phyloP scores from a whole-genome alignment of 257 asterid species.

The Nicotiana obtusifolia region DNA sequence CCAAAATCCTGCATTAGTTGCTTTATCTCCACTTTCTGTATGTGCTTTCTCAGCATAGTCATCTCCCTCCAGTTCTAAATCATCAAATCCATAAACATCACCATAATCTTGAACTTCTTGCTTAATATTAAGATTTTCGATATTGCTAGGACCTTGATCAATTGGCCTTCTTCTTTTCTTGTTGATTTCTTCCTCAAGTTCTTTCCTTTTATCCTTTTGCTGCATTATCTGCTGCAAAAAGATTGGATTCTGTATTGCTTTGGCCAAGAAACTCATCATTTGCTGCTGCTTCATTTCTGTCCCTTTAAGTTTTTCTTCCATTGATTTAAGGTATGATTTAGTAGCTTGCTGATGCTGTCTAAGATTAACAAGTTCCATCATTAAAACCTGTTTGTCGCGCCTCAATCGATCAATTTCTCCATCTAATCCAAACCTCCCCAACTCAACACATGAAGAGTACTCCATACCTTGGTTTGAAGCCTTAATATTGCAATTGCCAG shows the following conservation, averaged over 20 bases:
- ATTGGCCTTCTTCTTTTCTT: constrained; percentile 30
- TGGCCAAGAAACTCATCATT: constrained; percentile 36
- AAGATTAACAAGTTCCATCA: constrained; percentile 32
- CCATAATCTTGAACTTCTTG: constrained; percentile 13
- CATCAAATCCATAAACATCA: constrained; percentile 13
- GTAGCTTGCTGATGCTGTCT: constrained; percentile 37
- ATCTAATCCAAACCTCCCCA: constrained; percentile 29
- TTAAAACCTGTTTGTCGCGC: constrained; percentile 35
- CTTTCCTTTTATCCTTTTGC: constrained; percentile 28
- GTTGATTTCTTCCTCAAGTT: constrained; percentile 23
- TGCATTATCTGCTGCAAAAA: constrained; percentile 25
- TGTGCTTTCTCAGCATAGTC: not conserved
- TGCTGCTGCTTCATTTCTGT: constrained; percentile 39
- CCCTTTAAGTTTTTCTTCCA: constrained; percentile 29
- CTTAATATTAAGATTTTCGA: constrained; percentile 10
- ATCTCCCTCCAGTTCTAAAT: constrained; percentile 24
- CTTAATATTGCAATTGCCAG: not conserved
- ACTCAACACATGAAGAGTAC: constrained; percentile 25
- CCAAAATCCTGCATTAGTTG: constrained; percentile 34
- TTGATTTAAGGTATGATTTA: constrained; percentile 15
- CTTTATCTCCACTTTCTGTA: not conserved
- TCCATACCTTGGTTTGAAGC: constrained; percentile 12
- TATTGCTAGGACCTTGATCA: constrained; percentile 17
- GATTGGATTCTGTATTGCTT: constrained; percentile 27
- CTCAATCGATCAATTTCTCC: constrained; percentile 30